phyloP scores from a whole-genome alignment of 23 red algal genomes.

The Cyanidiococcus yangmingshanensis region DNA sequence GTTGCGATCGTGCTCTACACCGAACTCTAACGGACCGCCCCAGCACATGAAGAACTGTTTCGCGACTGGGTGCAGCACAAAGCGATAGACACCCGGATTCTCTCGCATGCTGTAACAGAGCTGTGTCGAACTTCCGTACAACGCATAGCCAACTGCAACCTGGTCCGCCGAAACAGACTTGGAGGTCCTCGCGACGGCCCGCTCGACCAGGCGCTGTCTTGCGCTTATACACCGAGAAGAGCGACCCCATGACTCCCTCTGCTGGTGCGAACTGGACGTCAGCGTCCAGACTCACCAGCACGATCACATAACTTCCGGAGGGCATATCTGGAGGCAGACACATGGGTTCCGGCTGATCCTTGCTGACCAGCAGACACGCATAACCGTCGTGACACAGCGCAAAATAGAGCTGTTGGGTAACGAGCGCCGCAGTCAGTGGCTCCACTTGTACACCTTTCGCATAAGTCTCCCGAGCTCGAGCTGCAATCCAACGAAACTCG shows the following conservation, averaged over 20 bases:
- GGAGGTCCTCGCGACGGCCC: conserved; percentile 70
- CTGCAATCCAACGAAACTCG: conserved; percentile 52
- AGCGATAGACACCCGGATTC: conserved; percentile 79
- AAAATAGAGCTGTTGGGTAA: conserved; percentile 58
- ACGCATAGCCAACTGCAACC: conserved; percentile 81
- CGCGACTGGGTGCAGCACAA: conserved; percentile 89
- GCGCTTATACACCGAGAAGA: conserved; percentile 86
- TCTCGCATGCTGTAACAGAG: conserved; percentile 76
- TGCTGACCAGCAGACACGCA: conserved; percentile 81
- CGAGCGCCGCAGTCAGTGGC: conserved; percentile 38
- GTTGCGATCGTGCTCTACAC: neutral
- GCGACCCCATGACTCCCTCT: conserved; percentile 55
- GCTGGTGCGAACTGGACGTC: conserved; percentile 39
- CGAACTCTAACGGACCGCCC: neutral
- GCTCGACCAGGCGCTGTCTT: conserved; percentile 58
- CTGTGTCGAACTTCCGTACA: conserved; percentile 67
- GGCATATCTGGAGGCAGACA: conserved; percentile 73
- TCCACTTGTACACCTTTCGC: conserved; percentile 25
- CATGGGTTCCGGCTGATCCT: conserved; percentile 54
- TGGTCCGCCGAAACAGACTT: conserved; percentile 59
- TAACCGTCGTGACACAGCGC: conserved; percentile 82
- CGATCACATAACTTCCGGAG: conserved; percentile 94
- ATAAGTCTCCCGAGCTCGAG: conserved; percentile 51
- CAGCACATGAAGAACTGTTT: conserved; percentile 88
- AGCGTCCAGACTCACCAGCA: conserved; percentile 58